Conservation (phyloP, 495 filamentous ascomycete genomes). For the Lasiosphaeria ovina region DNA sequence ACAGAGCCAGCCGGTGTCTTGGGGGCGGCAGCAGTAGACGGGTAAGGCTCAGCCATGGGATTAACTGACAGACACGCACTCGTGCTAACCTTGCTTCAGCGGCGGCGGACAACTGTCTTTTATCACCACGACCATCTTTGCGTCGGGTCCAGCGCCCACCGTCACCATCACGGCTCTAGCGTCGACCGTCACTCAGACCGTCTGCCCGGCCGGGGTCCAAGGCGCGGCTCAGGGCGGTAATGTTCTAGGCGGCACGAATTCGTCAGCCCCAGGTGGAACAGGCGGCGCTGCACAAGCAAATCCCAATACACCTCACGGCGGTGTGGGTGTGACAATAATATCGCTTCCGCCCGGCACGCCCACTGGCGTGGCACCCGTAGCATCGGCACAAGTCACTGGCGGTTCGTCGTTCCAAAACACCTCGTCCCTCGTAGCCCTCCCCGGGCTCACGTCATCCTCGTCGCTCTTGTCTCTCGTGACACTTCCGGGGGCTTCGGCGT, state of each 20-base stretch:
- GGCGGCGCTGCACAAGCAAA: conserved; percentile 9
- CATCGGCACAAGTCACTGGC: conserved; percentile 17
- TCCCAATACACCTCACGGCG: conserved; percentile 18
- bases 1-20: conserved; percentile 19
- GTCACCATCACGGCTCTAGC: conserved; percentile 43
- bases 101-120: conserved; percentile 33
- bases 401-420: background rate
- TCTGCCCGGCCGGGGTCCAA: conserved; percentile 21
- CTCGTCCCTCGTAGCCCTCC: conserved; percentile 2
- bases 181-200: conserved; percentile 38
- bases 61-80: background rate
- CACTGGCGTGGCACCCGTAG: conserved; percentile 14
- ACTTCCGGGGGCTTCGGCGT: background rate
- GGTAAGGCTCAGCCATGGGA: conserved; percentile 1
- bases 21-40: background rate
- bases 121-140: conserved; percentile 39
- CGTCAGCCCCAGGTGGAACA: background rate
- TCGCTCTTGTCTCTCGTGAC: background rate
- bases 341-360: conserved; percentile 24
- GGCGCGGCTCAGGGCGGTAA: conserved; percentile 14
- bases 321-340: conserved; percentile 30
- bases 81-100: background rate
- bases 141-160: conserved; percentile 32
- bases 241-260: too few species aligned
- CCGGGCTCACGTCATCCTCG: background rate